A percentile compares a stretch with the other conserved stretches of the same genome.
phyloP scores from a whole-genome alignment of 352 stramenopile species.

The Poterioochromonas sp. region DNA sequence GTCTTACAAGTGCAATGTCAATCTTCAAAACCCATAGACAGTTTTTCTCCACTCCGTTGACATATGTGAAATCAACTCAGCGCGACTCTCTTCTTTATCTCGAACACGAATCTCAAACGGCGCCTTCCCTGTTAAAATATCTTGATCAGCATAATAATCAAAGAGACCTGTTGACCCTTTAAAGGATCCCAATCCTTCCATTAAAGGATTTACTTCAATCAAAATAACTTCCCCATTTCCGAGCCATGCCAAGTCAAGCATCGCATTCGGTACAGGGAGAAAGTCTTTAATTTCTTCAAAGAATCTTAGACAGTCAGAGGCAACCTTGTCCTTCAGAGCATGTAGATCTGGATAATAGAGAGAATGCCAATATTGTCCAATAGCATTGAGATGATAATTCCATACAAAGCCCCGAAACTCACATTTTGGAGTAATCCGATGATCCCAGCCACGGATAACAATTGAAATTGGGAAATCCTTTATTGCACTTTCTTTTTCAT shows the following conservation, averaged over 20 bases:
- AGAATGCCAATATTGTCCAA: constrained; percentile 21
- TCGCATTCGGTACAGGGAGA: constrained; percentile 13
- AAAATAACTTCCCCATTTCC: background rate
- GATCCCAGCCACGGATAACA: background rate
- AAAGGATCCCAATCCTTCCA: constrained; percentile 19
- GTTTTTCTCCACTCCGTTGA: background rate
- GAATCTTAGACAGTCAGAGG: background rate
- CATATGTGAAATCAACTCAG: background rate
- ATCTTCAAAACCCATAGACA: background rate
- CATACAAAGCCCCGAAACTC: constrained; percentile 11
- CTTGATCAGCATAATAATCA: constrained; percentile 1
- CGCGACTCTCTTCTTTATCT: background rate
- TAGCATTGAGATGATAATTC: background rate
- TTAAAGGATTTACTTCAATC: constrained; percentile 20
- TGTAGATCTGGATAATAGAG: background rate
- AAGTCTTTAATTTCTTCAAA: background rate
- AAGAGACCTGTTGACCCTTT: constrained; percentile 23
- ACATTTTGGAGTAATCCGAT: background rate
- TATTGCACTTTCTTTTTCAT: background rate
- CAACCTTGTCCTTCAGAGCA: background rate
- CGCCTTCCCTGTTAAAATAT: background rate
- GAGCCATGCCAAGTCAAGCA: constrained; percentile 8
- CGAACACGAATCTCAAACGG: constrained; percentile 15
- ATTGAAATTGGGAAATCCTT: background rate
- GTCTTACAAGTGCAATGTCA: too few species aligned